Evolutionary conservation across 208 protist species (phyloP), one percentile per base, ranked within the genome.

Genomic region (Wallacemonas sp.): DNA sequence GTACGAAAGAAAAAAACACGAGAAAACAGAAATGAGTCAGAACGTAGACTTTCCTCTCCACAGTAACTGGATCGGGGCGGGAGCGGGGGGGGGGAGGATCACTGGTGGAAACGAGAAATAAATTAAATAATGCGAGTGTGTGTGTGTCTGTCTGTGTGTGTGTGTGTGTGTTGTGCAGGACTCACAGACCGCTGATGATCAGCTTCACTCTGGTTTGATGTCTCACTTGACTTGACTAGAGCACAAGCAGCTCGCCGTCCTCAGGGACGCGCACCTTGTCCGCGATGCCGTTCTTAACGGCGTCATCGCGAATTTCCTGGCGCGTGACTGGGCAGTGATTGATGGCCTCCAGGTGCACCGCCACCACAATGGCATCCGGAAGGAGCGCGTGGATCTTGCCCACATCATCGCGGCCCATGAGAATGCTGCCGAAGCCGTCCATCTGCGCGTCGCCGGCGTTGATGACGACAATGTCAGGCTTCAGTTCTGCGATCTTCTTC

Each of bases 271-370:
- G 49, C 0, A 71, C 66, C 14, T 65, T 36, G 26, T 58, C 60
- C 32, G 38, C 41, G 30, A 71, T 30, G 17, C 66, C 66, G 23
- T 71, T 63, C 30, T 19, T 16, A 21, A 39, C 41, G 14, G 54
- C 57, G 33, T 49, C 63, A 55, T 58, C 66, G 26, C 66, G 66
- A 26, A 71, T 23, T 44, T 65, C 26, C 46, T 71, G 17, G 21
- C 66, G 66, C 1, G 66, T 48, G 8, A 71, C 55, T 17, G 61
- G 30, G 33, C 66, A 71, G 66, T 71, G 66, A 26, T 71, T 71
- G 26, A 65, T 30, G 0, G 66, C 66, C 44, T 71, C 66, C 57
- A 65, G 48, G 36, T 65, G 66, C 38, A 64, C 55, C 32, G 52
- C 41, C 14, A 71, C 36, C 3, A 71, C 29, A 38, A 65, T 32